Evolutionary conservation across 2,329 filamentous ascomycete genomes (phyloP).

Genomic region (Hypoxylon sp.): DNA sequence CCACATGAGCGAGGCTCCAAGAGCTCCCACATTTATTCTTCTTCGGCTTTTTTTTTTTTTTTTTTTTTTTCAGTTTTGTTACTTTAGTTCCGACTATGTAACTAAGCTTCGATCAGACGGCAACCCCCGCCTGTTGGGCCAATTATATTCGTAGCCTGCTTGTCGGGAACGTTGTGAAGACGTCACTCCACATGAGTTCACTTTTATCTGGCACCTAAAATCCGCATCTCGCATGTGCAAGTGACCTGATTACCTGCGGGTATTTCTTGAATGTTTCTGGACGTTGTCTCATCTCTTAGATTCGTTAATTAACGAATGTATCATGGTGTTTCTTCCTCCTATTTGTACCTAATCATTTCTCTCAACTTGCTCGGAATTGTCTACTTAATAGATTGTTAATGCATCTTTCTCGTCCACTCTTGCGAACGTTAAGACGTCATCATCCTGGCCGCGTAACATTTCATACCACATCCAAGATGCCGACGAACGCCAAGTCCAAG

Average conservation of each 20-base stretch:
- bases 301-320: no score
- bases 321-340: no score
- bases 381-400: constrained; percentile 29
- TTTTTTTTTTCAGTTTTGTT: neutral
- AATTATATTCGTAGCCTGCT: constrained; percentile 29
- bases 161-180: constrained; percentile 31
- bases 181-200: constrained; percentile 35
- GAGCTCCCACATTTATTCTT: constrained; percentile 54
- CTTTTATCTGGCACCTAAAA: constrained; percentile 15
- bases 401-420: constrained; percentile 27
- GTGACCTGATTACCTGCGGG: constrained; percentile 6
- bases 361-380: no score
- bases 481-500: constrained; percentile 44
- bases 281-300: constrained; percentile 2
- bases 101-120: constrained; percentile 14
- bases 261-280: constrained; percentile 8
- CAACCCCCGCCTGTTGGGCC: constrained; percentile 17
- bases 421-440: constrained; percentile 18
- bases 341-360: neutral
- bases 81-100: constrained; percentile 9
- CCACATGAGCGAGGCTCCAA: constrained; percentile 61
- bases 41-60: constrained; percentile 3
- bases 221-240: constrained; percentile 25
- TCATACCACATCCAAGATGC: constrained; percentile 40
- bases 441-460: constrained; percentile 21